These are phyloP conservation scores for Aquilaria agallochum DNA, from an alignment of 441 rosid genomes.

Conservation along the genomic window DNA sequence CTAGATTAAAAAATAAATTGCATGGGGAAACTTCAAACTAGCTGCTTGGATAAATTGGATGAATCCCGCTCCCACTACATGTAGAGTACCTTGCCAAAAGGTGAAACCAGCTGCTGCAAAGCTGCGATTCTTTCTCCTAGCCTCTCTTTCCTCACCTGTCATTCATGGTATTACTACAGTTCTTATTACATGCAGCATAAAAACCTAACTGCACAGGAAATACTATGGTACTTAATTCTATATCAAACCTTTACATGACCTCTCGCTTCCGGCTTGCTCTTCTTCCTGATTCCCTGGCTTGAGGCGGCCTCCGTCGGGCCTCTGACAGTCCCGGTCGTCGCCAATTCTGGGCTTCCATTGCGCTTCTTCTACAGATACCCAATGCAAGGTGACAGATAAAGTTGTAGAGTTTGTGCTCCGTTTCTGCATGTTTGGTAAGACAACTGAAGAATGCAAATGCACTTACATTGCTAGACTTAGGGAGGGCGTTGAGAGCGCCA, in stretches of 20 bases:
- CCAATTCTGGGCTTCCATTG: constrained; percentile 25
- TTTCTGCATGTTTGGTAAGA: background rate
- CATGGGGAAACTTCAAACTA: too few species aligned
- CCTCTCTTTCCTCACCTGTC: constrained; percentile 59
- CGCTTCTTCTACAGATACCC: constrained; percentile 39
- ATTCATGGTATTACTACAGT: background rate
- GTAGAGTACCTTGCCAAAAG: constrained; percentile 72
- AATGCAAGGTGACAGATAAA: background rate
- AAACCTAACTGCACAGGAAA: background rate
- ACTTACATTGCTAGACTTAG: constrained; percentile 33
- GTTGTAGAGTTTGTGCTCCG: background rate
- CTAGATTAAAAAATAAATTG: background rate
- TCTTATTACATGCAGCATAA: background rate
- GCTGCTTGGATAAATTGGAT: too few species aligned
- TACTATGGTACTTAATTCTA: background rate
- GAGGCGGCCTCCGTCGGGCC: constrained; percentile 14
- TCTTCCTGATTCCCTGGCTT: constrained; percentile 37
- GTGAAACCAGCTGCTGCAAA: constrained; percentile 90
- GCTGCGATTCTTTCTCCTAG: constrained; percentile 74
- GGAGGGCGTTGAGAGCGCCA: constrained; percentile 6
- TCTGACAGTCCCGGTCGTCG: constrained; percentile 8
- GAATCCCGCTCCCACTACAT: background rate
- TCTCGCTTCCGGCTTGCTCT: constrained; percentile 34
- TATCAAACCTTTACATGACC: constrained; percentile 40
- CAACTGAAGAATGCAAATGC: background rate